phyloP scores from a whole-genome alignment of 2,329 filamentous ascomycete genomes.

The Chrysoporthe puriensis region DNA sequence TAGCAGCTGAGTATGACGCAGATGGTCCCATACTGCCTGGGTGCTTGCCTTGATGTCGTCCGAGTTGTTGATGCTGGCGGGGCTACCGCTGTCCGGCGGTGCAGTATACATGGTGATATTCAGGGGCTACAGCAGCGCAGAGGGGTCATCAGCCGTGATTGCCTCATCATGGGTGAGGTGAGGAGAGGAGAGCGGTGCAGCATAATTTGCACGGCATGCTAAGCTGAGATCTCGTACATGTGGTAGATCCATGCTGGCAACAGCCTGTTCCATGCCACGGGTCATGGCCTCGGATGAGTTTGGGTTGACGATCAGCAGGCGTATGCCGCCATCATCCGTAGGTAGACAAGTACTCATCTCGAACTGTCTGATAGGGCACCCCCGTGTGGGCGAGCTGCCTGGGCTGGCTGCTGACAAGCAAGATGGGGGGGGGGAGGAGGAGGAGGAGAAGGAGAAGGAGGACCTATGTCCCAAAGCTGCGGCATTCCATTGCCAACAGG shows the following conservation, averaged over 20 bases:
- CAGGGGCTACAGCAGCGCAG: conserved; percentile 41
- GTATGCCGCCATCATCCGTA: conserved; percentile 37
- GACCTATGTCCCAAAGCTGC: no score
- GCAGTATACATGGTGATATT: conserved; percentile 69
- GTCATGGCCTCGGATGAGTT: conserved; percentile 80
- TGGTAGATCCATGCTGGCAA: conserved; percentile 47
- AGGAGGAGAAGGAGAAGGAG: no score
- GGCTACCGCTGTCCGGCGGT: conserved; percentile 58
- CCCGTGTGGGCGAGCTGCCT: no score
- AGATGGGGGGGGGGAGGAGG: no score
- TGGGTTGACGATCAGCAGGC: conserved; percentile 75
- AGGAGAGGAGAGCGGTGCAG: not conserved
- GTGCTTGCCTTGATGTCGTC: conserved; percentile 68
- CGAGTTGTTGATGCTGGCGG: conserved; percentile 78
- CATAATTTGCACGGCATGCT: not conserved
- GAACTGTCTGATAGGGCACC: not conserved
- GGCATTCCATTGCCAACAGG: no score
- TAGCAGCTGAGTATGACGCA: conserved; percentile 45
- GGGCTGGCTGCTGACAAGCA: no score
- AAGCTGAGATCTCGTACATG: conserved; percentile 36
- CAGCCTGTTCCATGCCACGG: conserved; percentile 58
- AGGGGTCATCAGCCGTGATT: conserved; percentile 2
- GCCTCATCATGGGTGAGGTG: not conserved
- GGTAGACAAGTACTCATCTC: not conserved
- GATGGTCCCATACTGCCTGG: conserved; percentile 60